phyloP scores from a whole-genome alignment of 352 stramenopile species.

The Phytophthora citrophthora region DNA sequence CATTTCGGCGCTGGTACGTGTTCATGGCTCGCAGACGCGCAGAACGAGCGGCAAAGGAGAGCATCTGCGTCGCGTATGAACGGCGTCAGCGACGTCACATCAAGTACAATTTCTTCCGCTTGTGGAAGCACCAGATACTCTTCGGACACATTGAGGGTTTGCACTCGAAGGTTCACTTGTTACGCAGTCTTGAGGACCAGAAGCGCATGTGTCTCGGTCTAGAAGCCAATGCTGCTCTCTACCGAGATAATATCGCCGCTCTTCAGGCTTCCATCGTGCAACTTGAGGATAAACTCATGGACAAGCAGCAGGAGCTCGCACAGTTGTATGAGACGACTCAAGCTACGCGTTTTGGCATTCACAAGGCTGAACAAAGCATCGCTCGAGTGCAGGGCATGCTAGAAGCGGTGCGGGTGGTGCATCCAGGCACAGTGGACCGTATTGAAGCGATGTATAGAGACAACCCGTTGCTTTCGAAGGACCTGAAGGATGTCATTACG shows the following conservation, averaged over 20 bases:
- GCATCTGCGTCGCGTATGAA: conserved; percentile 74
- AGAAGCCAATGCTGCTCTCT: conserved; percentile 61
- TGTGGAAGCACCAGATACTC: conserved; percentile 82
- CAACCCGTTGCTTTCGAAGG: conserved; percentile 68
- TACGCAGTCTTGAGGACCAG: conserved; percentile 76
- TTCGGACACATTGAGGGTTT: conserved; percentile 76
- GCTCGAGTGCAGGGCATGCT: conserved; percentile 74
- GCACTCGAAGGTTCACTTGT: conserved; percentile 68
- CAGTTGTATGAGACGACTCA: conserved; percentile 66
- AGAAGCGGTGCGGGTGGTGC: conserved; percentile 67
- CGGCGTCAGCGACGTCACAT: conserved; percentile 61
- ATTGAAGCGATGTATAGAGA: conserved; percentile 76
- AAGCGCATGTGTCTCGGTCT: conserved; percentile 77
- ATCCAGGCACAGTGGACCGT: conserved; percentile 69
- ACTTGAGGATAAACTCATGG: conserved; percentile 60
- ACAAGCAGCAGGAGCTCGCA: conserved; percentile 75
- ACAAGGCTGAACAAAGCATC: conserved; percentile 78
- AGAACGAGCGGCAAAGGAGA: conserved; percentile 56
- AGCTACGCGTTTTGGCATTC: conserved; percentile 68
- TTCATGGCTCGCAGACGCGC: conserved; percentile 46
- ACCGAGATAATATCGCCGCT: conserved; percentile 66
- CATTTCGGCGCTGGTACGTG: conserved; percentile 76
- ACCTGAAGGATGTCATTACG: conserved; percentile 66
- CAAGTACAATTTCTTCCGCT: conserved; percentile 82
- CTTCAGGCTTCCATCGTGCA: conserved; percentile 63